These are phyloP conservation scores for Aspergillus fijiensis DNA, from an alignment of 2,329 filamentous ascomycete species.

Conservation along the genomic window DNA sequence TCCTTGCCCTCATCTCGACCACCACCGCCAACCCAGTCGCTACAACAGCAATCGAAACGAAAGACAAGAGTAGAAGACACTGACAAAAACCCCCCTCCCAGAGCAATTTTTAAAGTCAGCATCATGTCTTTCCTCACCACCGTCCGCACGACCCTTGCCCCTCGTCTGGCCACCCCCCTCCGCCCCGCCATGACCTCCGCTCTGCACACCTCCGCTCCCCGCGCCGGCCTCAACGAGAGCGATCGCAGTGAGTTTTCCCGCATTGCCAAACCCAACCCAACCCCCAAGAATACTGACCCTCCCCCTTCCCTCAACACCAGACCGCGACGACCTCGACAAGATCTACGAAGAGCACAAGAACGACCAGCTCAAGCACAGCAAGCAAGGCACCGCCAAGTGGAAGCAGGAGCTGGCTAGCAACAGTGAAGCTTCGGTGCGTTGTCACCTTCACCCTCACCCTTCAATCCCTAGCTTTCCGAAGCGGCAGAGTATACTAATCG, in stretches of 20 bases:
- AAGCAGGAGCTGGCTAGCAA: slow-evolving; percentile 73
- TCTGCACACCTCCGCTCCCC: slow-evolving; percentile 32
- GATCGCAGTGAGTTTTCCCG: slow-evolving; percentile 31
- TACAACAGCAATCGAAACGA: neutral
- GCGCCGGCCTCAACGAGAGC: slow-evolving; percentile 34
- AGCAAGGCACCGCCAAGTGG: slow-evolving; percentile 69
- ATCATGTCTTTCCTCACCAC: slow-evolving; percentile 40
- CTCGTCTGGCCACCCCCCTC: slow-evolving; percentile 24
- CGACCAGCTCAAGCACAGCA: slow-evolving; percentile 52
- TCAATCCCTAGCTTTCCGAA: too few species aligned
- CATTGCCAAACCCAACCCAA: neutral
- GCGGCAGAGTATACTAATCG: neutral
- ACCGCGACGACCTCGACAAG: slow-evolving; percentile 44
- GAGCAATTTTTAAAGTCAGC: neutral
- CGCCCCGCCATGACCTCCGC: slow-evolving; percentile 18
- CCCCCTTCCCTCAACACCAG: slow-evolving; percentile 21
- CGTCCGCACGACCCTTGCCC: slow-evolving; percentile 22
- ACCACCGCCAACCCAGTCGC: neutral
- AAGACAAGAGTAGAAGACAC: neutral
- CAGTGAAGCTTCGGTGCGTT: slow-evolving; percentile 70
- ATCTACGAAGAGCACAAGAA: slow-evolving; percentile 60
- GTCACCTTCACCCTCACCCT: neutral
- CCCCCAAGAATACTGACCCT: neutral
- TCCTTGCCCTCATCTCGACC: neutral
- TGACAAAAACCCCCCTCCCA: neutral